A percentile compares a stretch with the other conserved stretches of the same genome.
Conservation (phyloP, 345 rosid species). For the Zanthoxylum bungeanum region DNA sequence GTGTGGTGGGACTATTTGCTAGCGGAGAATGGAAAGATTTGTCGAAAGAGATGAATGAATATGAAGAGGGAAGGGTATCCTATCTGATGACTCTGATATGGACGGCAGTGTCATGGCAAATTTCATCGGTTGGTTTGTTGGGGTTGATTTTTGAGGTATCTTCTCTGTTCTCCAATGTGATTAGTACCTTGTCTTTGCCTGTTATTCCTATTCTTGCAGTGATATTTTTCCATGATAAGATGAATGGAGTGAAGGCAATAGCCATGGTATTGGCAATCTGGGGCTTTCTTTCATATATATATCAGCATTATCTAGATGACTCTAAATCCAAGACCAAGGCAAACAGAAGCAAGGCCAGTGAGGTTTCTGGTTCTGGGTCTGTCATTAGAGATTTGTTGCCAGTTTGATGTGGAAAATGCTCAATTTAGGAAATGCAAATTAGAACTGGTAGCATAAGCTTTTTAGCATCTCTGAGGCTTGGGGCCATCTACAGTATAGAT, state of each 20-base stretch:
- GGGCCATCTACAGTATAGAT: no score
- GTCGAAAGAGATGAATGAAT: conserved; percentile 35
- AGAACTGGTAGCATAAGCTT: not conserved
- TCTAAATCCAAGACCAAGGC: conserved; percentile 6
- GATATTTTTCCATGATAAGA: conserved; percentile 48
- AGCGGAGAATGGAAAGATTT: conserved; percentile 47
- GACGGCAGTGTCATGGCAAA: conserved; percentile 52
- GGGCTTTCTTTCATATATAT: conserved; percentile 50
- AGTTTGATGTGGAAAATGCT: not conserved
- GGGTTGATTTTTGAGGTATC: conserved; percentile 50
- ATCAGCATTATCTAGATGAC: conserved; percentile 46
- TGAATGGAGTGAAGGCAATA: conserved; percentile 53
- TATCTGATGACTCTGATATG: conserved; percentile 47
- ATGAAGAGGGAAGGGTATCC: conserved; percentile 29
- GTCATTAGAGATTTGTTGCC: conserved; percentile 26
- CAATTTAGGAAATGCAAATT: not conserved
- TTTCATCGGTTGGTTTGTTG: conserved; percentile 38
- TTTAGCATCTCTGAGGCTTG: not conserved
- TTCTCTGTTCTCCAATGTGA: conserved; percentile 52
- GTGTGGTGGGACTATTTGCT: conserved; percentile 40
- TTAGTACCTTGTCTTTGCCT: conserved; percentile 46
- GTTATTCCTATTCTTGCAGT: conserved; percentile 47
- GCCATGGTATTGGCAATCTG: conserved; percentile 49
- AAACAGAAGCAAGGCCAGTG: not conserved
- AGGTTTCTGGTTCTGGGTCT: conserved; percentile 1